Evolutionary conservation across 2,329 filamentous ascomycete genomes (phyloP).

Genomic region (Arthrobotrys conoides): DNA sequence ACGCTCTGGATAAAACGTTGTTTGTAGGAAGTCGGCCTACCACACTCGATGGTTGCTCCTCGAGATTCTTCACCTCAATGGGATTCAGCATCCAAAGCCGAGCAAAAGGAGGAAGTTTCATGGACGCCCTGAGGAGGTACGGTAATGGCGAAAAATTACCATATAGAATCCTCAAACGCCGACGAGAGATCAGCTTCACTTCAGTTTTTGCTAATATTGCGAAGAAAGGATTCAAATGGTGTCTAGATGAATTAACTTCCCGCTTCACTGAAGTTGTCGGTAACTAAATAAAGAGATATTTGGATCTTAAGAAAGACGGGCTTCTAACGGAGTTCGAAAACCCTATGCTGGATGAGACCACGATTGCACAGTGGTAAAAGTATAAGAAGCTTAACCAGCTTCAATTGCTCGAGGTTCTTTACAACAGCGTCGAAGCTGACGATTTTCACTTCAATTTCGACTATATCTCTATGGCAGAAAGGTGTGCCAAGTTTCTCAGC

Average conservation of each 20-base stretch:
- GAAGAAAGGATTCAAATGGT: not conserved
- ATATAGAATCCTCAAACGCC: not conserved
- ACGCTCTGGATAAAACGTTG: slow-evolving; percentile 19
- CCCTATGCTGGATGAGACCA: slow-evolving; percentile 12
- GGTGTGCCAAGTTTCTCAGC: slow-evolving; percentile 2
- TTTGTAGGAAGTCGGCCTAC: slow-evolving; percentile 21
- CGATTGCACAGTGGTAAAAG: slow-evolving; percentile 20
- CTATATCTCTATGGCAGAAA: slow-evolving; percentile 28
- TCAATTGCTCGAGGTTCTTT: slow-evolving; percentile 22
- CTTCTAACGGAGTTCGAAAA: not conserved
- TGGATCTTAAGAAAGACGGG: slow-evolving; percentile 3
- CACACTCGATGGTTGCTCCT: not conserved
- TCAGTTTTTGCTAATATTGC: slow-evolving; percentile 6
- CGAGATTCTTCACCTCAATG: not conserved
- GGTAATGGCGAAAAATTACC: not conserved
- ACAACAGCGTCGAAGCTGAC: slow-evolving; percentile 17
- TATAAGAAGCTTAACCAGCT: slow-evolving; percentile 15
- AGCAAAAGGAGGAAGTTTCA: slow-evolving; percentile 3
- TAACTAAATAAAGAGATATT: slow-evolving; percentile 15
- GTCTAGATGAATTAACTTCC: not conserved
- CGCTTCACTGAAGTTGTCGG: slow-evolving; percentile 10
- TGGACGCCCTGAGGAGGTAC: not conserved
- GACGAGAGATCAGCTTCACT: not conserved
- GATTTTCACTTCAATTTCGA: slow-evolving; percentile 37
- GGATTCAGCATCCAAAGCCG: slow-evolving; percentile 11